Conservation (phyloP, 2,329 filamentous ascomycete species). For the Hymenotorrendiella dingleyae region DNA sequence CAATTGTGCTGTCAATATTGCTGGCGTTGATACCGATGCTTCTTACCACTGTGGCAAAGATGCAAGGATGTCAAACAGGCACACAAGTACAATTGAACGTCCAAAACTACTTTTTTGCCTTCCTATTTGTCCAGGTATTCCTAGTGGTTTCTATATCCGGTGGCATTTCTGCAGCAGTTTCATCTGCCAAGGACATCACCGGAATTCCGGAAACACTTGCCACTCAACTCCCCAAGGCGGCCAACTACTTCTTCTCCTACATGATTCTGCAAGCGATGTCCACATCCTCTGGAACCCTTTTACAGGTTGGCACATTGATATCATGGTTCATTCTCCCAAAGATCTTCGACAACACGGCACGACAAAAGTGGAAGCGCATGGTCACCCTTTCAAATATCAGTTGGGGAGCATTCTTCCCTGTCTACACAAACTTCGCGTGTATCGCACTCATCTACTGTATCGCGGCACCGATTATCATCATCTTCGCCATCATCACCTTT, state of each 20-base stretch:
- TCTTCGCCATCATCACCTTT: constrained; percentile 94
- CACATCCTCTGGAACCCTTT: constrained; percentile 79
- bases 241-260: constrained; percentile 98
- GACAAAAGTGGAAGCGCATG: constrained; percentile 80
- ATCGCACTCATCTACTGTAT: constrained; percentile 87
- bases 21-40: constrained; percentile 78
- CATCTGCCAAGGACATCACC: constrained; percentile 45
- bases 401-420: constrained; percentile 92
- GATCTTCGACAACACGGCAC: constrained; percentile 74
- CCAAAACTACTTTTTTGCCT: constrained; percentile 87
- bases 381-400: constrained; percentile 70
- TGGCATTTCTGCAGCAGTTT: constrained; percentile 45
- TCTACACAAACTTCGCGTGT: constrained; percentile 94
- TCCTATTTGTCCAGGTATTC: constrained; percentile 93
- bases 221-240: constrained; percentile 72
- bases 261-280: constrained; percentile 92
- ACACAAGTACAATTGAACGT: constrained; percentile 75
- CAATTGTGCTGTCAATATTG: constrained; percentile 67
- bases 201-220: constrained; percentile 68
- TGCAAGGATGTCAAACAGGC: constrained; percentile 78
- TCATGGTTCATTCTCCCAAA: constrained; percentile 78
- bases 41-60: constrained; percentile 63
- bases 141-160: constrained; percentile 83
- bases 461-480: constrained; percentile 80
- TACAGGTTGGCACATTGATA: constrained; percentile 75